Base-by-base conservation (phyloP, 2,329 filamentous ascomycete genomes). In the Akanthomyces muscarius region DNA sequence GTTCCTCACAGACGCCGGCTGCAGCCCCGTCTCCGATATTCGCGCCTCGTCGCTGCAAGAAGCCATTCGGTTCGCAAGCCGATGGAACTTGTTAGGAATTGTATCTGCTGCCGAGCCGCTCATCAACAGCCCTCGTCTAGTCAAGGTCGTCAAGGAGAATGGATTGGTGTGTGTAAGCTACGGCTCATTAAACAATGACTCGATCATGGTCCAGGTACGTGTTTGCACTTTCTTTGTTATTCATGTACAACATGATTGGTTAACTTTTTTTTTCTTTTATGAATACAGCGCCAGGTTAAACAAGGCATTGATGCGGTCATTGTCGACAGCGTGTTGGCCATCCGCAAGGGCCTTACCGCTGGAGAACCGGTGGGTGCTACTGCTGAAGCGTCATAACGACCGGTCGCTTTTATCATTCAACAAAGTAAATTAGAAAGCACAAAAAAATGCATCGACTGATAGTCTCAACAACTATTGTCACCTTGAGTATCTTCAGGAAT, bases 231-330 rank as follows among this genome's bases (percentile, higher is more conserved):
- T 30, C 21, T 50, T 18, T 28, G 11, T 63, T 67, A n/a, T 13
- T 28, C 18, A 33, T 61, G 13, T 16, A 44, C 6, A 54, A 18
- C n/a, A 10, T 4, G n/a, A 53, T 51, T 36, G 4, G 47, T 38
- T 63, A 45, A 57, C 44, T 28, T 33, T 33, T 57, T 51, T 18
- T 33, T 21, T 21, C 1, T 21, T 21, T 21, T 21, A 21, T 21
- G 21, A 53, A 57, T 69, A 68, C 72, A 93, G 88, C 80, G 89
- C 66, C 95, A 99, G 87, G 91, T 96, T 11, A 90, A 91, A 61
- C 91, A 97, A 76, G 94, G 95, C 54, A 97, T 99, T 65, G 95
- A 99, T 73, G 95, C 95, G 1, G 94, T 99, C 61, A 99, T 99
- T 71, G 95, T 98, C 16, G 95, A 99, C 73, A 95, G 87, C 66